Base-by-base conservation (phyloP, 2,329 filamentous ascomycete genomes). In the Akanthomyces muscarius region DNA sequence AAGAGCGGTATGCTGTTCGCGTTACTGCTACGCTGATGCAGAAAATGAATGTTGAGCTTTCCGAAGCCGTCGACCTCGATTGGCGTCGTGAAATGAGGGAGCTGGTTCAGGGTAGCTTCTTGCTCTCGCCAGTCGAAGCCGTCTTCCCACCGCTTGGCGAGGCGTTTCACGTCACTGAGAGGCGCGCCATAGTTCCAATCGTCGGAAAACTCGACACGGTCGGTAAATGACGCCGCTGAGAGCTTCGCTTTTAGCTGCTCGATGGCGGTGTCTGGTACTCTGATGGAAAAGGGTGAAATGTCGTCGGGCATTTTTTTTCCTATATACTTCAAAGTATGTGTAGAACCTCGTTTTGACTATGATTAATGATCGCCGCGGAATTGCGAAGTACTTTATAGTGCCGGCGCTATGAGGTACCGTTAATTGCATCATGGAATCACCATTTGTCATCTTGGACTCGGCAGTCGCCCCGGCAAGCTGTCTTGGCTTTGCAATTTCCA, bases 71-170 rank as follows among this genome's bases (percentile, higher is more conserved):
- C 78, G 0, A 88, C 79, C 0, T 74, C 64, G 6, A 90, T 74
- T 1, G 72, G 71, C 0, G 81, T 81, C 2, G 74, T 80, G 71
- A 80, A 89, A 28, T 89, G 85, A 0, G 84, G 82, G 11, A 89
- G 71, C 48, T 78, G 64, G 68, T 90, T 90, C 7, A 90, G 68
- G 58, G 79, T 77, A 4, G 77, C 74, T 71, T 90, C 87, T 18
- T 81, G 77, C 28, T 77, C 76, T 10, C 85, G 79, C 87, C 87
- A 90, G 68, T 89, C 80, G 71, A 84, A 89, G n/a, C 80, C 79
- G 13, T 75, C 67, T 33, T 66, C 66, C 77, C 77, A 80, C 61
- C 75, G 70, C 4, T 68, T 63, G 2, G 70, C 72, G n/a, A 80
- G 69, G 5, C 77, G 72, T 47, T 69, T 69, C 25, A 78, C 66